phyloP scores from a whole-genome alignment of 371 early-diverging fungal species.

The Rhizopus microsporus region DNA sequence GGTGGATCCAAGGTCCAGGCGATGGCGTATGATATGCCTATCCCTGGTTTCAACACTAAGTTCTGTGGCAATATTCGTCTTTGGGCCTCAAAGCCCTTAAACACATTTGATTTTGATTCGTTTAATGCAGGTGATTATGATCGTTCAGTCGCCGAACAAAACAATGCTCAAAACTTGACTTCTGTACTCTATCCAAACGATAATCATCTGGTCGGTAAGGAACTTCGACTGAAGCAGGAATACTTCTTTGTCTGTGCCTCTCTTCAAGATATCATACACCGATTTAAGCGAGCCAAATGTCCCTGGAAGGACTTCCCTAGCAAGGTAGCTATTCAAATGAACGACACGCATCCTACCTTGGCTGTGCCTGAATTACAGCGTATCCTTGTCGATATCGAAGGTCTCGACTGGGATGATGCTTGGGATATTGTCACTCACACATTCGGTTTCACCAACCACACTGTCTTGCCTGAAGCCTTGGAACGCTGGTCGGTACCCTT shows the following conservation, averaged over 20 bases:
- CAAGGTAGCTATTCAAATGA: slow-evolving; percentile 91
- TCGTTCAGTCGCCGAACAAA: slow-evolving; percentile 84
- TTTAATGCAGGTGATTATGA: slow-evolving; percentile 94
- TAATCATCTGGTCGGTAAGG: slow-evolving; percentile 92
- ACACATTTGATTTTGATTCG: slow-evolving; percentile 75
- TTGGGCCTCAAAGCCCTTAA: slow-evolving; percentile 86
- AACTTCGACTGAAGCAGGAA: slow-evolving; percentile 92
- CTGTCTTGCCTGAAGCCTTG: slow-evolving; percentile 93
- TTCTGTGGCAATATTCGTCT: slow-evolving; percentile 92
- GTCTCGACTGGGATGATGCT: slow-evolving; percentile 89
- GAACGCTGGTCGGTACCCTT: slow-evolving; percentile 94
- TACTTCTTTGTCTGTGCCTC: slow-evolving; percentile 92
- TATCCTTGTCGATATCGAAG: slow-evolving; percentile 85
- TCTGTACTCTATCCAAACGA: slow-evolving; percentile 93
- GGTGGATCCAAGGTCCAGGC: slow-evolving; percentile 83
- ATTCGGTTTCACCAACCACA: slow-evolving; percentile 95
- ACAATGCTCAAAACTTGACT: slow-evolving; percentile 89
- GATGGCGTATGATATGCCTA: slow-evolving; percentile 92
- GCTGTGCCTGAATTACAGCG: slow-evolving; percentile 91
- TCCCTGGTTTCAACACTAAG: slow-evolving; percentile 86
- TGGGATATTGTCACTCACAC: slow-evolving; percentile 86
- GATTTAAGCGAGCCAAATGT: slow-evolving; percentile 82
- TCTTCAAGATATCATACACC: slow-evolving; percentile 81
- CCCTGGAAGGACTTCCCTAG: slow-evolving; percentile 87
- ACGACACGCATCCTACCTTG: slow-evolving; percentile 83